Evolutionary conservation across 2,329 filamentous ascomycete genomes (phyloP), one percentile per base, ranked within the genome.

Genomic region (Cordyceps cateniannulata): DNA sequence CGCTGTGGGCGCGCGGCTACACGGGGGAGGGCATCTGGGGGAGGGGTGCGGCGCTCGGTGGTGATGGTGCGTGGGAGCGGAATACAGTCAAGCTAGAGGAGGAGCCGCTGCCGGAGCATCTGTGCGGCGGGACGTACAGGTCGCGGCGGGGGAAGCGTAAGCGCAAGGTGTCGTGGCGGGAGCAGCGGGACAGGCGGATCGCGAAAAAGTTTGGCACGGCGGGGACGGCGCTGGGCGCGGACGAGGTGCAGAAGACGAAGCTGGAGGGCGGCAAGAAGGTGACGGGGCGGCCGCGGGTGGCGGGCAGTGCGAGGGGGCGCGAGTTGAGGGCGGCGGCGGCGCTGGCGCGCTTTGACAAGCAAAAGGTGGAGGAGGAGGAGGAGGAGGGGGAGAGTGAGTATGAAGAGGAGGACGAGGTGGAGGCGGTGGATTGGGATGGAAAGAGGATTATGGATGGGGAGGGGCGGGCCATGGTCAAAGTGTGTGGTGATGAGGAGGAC

Each of bases 11-110:
- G 1, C 83, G 81, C 60, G 79, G 79, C 1, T 96, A 95, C 69
- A 88, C 84, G 0, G 91, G 91, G 3, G 91, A 96, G 63, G 92
- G 91, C 0, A 74, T 96, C 52, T 96, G 91, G 91, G 90, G 91
- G 8, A 77, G 84, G 29, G 91, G 91, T 0, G 79, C 85, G 44
- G 76, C 81, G 7, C 72, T 95, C 49, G 75, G 77, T 24, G 86
- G 81, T 3, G 87, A 81, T 3, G 87, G 86, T 69, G 81, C 84
- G 65, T 75, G 50, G 58, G 58, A 49, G 49, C 38, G 68, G 47
- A 80, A 85, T 51, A 78, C 76, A 1, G 76, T 85, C 32, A 12
- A 35, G 10, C 71, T 72, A 1, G 77, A 79, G 0, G 78, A 79
- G 40, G 85, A 89, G 63, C 70, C 77, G 18, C 74, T 90, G 50